phyloP scores from a whole-genome alignment of 2,329 filamentous ascomycete species.

The Cytospora mali region DNA sequence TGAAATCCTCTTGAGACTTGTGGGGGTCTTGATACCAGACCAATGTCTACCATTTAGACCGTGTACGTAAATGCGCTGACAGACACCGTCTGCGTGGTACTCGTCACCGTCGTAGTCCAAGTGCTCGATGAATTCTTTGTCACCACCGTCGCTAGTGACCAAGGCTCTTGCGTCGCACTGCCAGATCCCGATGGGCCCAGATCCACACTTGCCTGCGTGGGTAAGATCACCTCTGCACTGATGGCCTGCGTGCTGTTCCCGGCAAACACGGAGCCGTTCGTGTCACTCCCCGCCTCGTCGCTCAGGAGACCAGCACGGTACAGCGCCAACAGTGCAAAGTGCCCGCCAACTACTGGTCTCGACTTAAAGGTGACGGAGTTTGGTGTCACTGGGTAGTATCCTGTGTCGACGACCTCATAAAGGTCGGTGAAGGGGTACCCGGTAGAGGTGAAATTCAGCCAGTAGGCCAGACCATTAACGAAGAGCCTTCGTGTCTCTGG shows the following conservation, averaged over 20 bases:
- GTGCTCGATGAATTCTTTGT: neutral
- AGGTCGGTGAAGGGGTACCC: conserved; percentile 69
- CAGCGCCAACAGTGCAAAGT: conserved; percentile 70
- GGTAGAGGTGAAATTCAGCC: conserved; percentile 69
- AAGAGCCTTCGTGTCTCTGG: conserved; percentile 60
- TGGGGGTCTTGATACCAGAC: neutral
- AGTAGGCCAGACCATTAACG: conserved; percentile 63
- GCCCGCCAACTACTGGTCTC: conserved; percentile 71
- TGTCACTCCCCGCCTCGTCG: neutral
- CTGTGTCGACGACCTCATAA: conserved; percentile 65
- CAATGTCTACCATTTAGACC: neutral
- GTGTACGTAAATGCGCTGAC: neutral
- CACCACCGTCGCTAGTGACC: conserved; percentile 7
- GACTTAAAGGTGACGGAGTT: conserved; percentile 63
- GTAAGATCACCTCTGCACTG: conserved; percentile 2
- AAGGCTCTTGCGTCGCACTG: conserved; percentile 9
- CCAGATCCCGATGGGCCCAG: conserved; percentile 10
- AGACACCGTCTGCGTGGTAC: conserved; percentile 2
- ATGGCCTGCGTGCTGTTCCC: conserved; percentile 2
- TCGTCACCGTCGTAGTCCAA: conserved; percentile 5
- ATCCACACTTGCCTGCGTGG: conserved; percentile 7
- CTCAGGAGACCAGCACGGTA: conserved; percentile 16
- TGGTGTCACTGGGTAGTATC: conserved; percentile 55
- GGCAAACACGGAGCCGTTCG: conserved; percentile 1
- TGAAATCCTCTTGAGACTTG: neutral